Evolutionary conservation across 768 basidiomycete species (phyloP), one percentile per base, ranked within the genome.

Genomic region (Polyporus arcularius): DNA sequence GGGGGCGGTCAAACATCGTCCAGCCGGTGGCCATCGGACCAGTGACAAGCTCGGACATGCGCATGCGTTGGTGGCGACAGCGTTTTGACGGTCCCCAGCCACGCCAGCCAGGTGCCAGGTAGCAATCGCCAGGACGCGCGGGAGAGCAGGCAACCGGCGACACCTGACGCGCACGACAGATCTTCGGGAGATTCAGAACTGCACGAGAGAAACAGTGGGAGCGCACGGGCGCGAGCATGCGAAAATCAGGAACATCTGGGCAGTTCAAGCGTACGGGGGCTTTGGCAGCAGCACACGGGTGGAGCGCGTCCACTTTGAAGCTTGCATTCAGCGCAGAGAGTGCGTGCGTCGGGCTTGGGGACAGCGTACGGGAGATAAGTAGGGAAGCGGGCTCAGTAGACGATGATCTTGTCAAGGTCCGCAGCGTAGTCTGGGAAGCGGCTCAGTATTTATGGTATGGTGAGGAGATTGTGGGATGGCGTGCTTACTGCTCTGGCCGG

Each of bases 341-440:
- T 35, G 35, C 35, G 35, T 35, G 11, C 35, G 11, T 35, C 35
- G 35, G 7, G 35, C 35, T 35, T 35, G 35, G 35, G 35, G 35
- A 35, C 42, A 18, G 30, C 49, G 51, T 26, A 21, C 21, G 26
- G 16, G 18, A 53, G 52, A 53, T 9, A 30, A 7, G 6, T 28
- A 28, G 52, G 43, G 16, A 16, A n/a, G 15, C 58, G 40, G 40
- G 14, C 21, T 68, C 63, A 70, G 68, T 85, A 86, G 3, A 87
- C 85, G 32, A 85, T 73, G 65, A 86, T 84, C 72, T 80, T 85
- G 72, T 86, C 85, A 41, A 86, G 73, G 65, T 86, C 84, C 11
- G 76, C 85, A 14, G 84, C 85, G 68, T 80, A 86, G 64, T 74
- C 84, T 84, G 67, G 55, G 16, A 32, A 50, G 11, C 7, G 40